A percentile compares a stretch with the other conserved stretches of the same genome.
phyloP scores from a whole-genome alignment of 495 filamentous ascomycete species.

The Annulohypoxylon bovei region DNA sequence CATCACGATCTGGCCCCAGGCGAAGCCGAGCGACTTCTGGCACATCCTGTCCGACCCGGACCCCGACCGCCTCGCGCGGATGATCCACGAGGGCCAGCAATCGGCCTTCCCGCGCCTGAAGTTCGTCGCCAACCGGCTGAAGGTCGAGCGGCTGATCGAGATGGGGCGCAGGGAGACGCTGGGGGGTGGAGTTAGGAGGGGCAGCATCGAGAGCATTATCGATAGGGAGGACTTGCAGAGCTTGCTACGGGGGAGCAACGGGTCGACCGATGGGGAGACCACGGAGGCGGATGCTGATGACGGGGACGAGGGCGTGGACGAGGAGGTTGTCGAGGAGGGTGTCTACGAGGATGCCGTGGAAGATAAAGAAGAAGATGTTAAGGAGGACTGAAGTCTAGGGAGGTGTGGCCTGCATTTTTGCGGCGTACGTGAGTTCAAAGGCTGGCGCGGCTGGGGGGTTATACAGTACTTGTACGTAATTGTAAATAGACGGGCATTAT shows the following conservation, averaged over 20 bases:
- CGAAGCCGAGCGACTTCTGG: conserved; percentile 77
- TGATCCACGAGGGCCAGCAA: conserved; percentile 89
- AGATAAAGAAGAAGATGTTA: not conserved
- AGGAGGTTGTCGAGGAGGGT: conserved; percentile 29
- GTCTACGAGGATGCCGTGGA: conserved; percentile 16
- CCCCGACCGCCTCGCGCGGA: conserved; percentile 76
- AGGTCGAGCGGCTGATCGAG: conserved; percentile 82
- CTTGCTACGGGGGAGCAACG: conserved; percentile 39
- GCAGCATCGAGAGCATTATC: conserved; percentile 57
- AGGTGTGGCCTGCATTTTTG: no score
- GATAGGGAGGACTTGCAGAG: conserved; percentile 55
- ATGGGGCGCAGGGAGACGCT: conserved; percentile 70
- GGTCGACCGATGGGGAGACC: conserved; percentile 44
- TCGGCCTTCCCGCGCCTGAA: conserved; percentile 88
- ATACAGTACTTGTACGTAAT: not conserved
- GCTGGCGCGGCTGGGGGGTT: not conserved
- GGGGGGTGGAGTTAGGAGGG: conserved; percentile 46
- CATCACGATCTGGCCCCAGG: conserved; percentile 94
- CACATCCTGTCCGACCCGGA: conserved; percentile 87
- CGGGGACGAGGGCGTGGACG: conserved; percentile 14
- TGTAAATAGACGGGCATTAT: not conserved
- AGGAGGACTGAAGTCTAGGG: conserved; percentile 7
- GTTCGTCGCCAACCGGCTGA: conserved; percentile 87
- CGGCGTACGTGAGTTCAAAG: not conserved
- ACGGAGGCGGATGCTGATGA: conserved; percentile 38